Conservation (phyloP, 2,329 filamentous ascomycete genomes). For the Ascocoryne sarcoides region DNA sequence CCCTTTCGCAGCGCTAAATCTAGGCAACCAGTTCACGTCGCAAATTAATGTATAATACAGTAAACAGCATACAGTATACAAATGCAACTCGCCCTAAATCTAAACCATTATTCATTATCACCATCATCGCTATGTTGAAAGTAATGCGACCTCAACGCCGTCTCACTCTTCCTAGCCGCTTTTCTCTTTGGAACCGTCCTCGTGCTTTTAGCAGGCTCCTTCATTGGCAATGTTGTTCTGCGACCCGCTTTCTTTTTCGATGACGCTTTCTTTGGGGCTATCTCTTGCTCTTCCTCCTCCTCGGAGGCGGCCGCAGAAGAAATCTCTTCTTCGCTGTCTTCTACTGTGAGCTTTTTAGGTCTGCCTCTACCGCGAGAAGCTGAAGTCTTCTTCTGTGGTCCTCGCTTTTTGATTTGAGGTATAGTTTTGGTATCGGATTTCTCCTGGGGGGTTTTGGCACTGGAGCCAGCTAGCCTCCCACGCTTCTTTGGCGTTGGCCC, state of each 20-base stretch:
- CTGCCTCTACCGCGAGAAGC: too few relatives aligned
- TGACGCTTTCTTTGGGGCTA: neutral
- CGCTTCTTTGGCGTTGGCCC: slow-evolving; percentile 11
- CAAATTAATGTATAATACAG: too few relatives aligned
- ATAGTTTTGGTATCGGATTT: slow-evolving; percentile 6
- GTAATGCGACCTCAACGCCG: slow-evolving; percentile 24
- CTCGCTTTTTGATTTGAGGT: slow-evolving; percentile 7
- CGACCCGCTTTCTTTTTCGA: slow-evolving; percentile 7
- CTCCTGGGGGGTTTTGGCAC: slow-evolving; percentile 6
- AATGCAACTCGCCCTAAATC: neutral
- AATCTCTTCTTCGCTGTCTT: slow-evolving; percentile 10
- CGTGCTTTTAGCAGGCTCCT: slow-evolving; percentile 1
- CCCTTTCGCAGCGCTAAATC: too few relatives aligned
- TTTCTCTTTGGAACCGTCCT: slow-evolving; percentile 21
- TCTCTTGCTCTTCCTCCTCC: slow-evolving; percentile 7
- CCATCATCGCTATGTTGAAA: slow-evolving; percentile 23
- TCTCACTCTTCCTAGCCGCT: slow-evolving; percentile 21
- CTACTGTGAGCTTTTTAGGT: neutral
- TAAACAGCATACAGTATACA: too few relatives aligned
- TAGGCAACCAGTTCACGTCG: too few relatives aligned
- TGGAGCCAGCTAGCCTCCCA: slow-evolving; percentile 14
- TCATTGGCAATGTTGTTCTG: slow-evolving; percentile 4
- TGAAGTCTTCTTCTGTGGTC: slow-evolving; percentile 3
- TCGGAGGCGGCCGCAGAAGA: slow-evolving; percentile 7
- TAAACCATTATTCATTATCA: slow-evolving; percentile 11